Percentiles rank a stretch among this genome's conserved stretches.
Evolutionary conservation across 805 yeast genomes (phyloP).

Genomic region (Saccharomycopsis javanensis): DNA sequence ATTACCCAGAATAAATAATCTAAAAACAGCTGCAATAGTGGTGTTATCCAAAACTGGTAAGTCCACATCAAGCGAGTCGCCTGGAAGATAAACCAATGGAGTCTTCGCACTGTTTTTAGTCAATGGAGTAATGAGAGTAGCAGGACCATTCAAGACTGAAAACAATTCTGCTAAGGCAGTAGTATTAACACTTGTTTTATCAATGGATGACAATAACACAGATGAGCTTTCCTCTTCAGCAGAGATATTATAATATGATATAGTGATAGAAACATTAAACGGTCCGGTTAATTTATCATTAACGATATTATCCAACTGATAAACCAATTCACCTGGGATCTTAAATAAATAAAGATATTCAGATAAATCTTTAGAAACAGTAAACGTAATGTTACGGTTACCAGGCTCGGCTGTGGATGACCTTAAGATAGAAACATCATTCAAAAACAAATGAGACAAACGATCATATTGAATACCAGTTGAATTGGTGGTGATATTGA

Average conservation of each 20-base stretch:
- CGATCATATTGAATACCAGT: conserved; percentile 58
- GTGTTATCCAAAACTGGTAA: conserved; percentile 49
- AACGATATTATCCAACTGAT: conserved; percentile 58
- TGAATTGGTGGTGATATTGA: conserved; percentile 43
- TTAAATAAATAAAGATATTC: conserved; percentile 42
- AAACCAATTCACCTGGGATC: conserved; percentile 33
- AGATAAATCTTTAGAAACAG: conserved; percentile 58
- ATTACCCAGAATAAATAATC: conserved; percentile 63
- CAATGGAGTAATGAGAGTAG: conserved; percentile 34
- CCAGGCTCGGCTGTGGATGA: conserved; percentile 79
- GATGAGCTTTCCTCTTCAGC: not conserved
- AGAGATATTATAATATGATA: conserved; percentile 36
- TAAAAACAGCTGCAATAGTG: conserved; percentile 38
- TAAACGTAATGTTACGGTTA: conserved; percentile 36
- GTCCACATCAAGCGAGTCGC: conserved; percentile 27
- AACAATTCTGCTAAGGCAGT: not conserved
- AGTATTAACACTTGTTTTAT: not conserved
- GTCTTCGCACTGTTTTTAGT: conserved; percentile 24
- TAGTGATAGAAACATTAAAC: conserved; percentile 43
- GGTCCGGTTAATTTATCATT: conserved; percentile 49
- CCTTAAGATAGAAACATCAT: conserved; percentile 69
- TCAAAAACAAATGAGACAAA: conserved; percentile 51
- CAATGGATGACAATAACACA: not conserved
- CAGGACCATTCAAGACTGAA: conserved; percentile 25
- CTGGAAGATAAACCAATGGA: conserved; percentile 40